A percentile compares a stretch with the other conserved stretches of the same genome.
phyloP scores from a whole-genome alignment of 495 filamentous ascomycete genomes.

The Penicillium lividum region DNA sequence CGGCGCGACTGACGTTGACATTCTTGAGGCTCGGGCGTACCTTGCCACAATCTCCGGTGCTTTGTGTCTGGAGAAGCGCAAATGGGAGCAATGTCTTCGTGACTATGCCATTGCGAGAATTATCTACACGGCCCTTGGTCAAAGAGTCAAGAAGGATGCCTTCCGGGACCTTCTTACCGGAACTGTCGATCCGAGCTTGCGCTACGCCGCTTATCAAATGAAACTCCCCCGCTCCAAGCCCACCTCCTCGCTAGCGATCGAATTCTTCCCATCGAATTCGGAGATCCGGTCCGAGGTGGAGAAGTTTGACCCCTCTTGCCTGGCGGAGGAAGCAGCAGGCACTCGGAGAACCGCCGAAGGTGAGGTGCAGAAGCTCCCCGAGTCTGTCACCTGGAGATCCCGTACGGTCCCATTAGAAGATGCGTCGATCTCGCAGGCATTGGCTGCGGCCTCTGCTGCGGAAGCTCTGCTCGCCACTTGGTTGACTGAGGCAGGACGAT shows the following conservation, averaged over 20 bases:
- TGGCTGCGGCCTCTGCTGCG: slow-evolving; percentile 58
- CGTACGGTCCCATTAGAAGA: slow-evolving; percentile 88
- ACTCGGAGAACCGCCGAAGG: slow-evolving; percentile 53
- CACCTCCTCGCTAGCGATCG: slow-evolving; percentile 72
- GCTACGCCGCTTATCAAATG: slow-evolving; percentile 90
- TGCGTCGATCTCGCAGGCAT: slow-evolving; percentile 79
- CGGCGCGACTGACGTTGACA: slow-evolving; percentile 66
- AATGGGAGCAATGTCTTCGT: slow-evolving; percentile 76
- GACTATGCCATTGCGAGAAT: slow-evolving; percentile 75
- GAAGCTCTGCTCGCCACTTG: slow-evolving; percentile 54
- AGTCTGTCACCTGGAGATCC: slow-evolving; percentile 83
- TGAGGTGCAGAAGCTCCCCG: slow-evolving; percentile 60
- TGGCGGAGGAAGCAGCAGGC: slow-evolving; percentile 64
- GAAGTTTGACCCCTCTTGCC: slow-evolving; percentile 66
- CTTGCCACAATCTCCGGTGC: slow-evolving; percentile 70
- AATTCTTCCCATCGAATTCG: slow-evolving; percentile 66
- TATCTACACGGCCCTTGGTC: slow-evolving; percentile 77
- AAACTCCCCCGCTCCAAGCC: slow-evolving; percentile 81
- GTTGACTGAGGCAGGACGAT: slow-evolving; percentile 39
- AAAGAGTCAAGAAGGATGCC: slow-evolving; percentile 63
- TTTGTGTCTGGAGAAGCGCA: slow-evolving; percentile 79
- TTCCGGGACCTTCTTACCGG: slow-evolving; percentile 82
- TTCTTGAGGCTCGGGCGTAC: slow-evolving; percentile 88
- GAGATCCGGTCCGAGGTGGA: slow-evolving; percentile 66
- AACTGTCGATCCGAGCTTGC: slow-evolving; percentile 89